These are phyloP conservation scores for Suillus cothurnatus DNA, from an alignment of 768 basidiomycete genomes.

Conservation along the genomic window DNA sequence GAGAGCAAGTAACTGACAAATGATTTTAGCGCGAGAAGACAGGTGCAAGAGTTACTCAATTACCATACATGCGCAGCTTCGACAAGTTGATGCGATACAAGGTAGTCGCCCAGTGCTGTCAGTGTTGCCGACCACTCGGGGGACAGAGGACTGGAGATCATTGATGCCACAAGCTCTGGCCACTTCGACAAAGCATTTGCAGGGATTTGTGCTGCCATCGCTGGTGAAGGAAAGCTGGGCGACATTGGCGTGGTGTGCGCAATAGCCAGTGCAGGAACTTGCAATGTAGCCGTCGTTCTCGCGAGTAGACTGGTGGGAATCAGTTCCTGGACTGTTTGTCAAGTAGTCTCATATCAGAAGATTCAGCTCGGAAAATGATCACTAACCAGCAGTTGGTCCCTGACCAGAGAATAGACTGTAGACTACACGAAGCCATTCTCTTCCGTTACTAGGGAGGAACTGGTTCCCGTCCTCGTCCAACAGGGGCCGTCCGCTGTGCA, in stretches of 20 bases:
- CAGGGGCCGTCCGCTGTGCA: slow-evolving; percentile 18
- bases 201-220: slow-evolving; percentile 51
- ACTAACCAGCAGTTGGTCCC: slow-evolving; percentile 72
- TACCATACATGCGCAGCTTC: slow-evolving; percentile 95
- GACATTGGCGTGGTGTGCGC: slow-evolving; percentile 58
- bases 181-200: slow-evolving; percentile 70
- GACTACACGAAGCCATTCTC: slow-evolving; percentile 76
- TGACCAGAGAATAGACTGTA: slow-evolving; percentile 87
- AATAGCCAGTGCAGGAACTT: slow-evolving; percentile 35
- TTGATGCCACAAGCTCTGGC: slow-evolving; percentile 85
- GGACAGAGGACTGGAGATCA: slow-evolving; percentile 69
- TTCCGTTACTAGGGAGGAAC: slow-evolving; percentile 43
- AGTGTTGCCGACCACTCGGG: slow-evolving; percentile 74
- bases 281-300: slow-evolving; percentile 40
- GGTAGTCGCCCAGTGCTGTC: slow-evolving; percentile 82
- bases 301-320: slow-evolving; percentile 59
- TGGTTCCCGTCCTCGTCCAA: slow-evolving; percentile 23
- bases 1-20: slow-evolving; percentile 78
- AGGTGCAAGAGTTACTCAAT: slow-evolving; percentile 27
- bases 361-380: neutral
- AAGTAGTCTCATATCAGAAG: slow-evolving; percentile 12
- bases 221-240: slow-evolving; percentile 57
- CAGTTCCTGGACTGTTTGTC: slow-evolving; percentile 67
- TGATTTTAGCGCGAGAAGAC: slow-evolving; percentile 9
- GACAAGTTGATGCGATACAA: slow-evolving; percentile 68